A percentile compares a stretch with the other conserved stretches of the same genome.
phyloP scores from a whole-genome alignment of 352 stramenopile genomes.

The Blastocystis sp. region DNA sequence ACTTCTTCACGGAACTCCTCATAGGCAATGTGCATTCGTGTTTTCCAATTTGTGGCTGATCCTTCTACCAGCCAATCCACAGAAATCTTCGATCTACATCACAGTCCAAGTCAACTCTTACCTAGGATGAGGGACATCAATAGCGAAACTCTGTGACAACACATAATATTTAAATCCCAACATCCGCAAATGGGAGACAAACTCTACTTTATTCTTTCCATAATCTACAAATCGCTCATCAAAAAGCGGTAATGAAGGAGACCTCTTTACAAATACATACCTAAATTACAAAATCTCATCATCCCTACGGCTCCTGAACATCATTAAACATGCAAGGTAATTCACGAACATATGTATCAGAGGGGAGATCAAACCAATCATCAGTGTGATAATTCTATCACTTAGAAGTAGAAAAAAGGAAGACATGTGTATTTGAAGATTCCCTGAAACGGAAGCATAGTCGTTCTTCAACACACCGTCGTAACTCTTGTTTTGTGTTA shows the following conservation, averaged over 20 bases:
- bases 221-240: constrained; percentile 70
- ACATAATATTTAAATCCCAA: constrained; percentile 69
- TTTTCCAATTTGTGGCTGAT: constrained; percentile 44
- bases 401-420: neutral
- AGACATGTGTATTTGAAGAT: constrained; percentile 12
- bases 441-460: constrained; percentile 53
- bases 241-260: constrained; percentile 57
- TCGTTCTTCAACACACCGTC: neutral
- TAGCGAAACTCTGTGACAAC: constrained; percentile 68
- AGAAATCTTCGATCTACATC: constrained; percentile 61
- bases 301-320: constrained; percentile 61
- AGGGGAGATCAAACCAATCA: neutral
- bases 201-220: constrained; percentile 71
- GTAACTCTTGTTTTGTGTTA: neutral
- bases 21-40: constrained; percentile 13
- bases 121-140: constrained; percentile 70
- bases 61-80: constrained; percentile 43
- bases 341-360: neutral
- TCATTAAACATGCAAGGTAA: constrained; percentile 46
- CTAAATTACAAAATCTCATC: no score
- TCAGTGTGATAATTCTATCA: constrained; percentile 23
- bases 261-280: constrained; percentile 68
- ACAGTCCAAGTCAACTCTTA: neutral
- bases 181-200: constrained; percentile 64
- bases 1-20: constrained; percentile 40